Evolutionary conservation across 78 protist genomes (phyloP).

Genomic region (Bigelowiella natans): DNA sequence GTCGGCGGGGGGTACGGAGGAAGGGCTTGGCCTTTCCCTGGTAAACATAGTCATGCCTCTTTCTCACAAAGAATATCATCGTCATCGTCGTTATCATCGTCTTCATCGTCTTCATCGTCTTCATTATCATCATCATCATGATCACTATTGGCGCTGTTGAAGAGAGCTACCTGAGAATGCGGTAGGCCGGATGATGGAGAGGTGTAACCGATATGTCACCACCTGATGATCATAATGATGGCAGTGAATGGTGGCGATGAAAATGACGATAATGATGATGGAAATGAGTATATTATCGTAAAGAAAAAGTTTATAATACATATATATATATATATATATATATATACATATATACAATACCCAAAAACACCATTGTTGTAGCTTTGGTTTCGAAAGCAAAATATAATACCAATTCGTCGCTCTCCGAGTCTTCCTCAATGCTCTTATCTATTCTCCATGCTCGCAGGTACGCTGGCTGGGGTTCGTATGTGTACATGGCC

Average conservation of each 20-base stretch:
- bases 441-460: neutral
- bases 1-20: too few species aligned
- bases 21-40: too few species aligned
- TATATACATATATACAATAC: neutral
- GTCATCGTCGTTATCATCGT: too few species aligned
- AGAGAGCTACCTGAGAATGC: too few species aligned
- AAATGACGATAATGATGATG: neutral
- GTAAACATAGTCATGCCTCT: too few species aligned
- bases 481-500: neutral
- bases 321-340: neutral
- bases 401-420: neutral
- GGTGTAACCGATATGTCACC: neutral
- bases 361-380: neutral
- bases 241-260: neutral
- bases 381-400: neutral
- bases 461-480: neutral
- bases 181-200: too few species aligned
- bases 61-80: too few species aligned
- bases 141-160: too few species aligned
- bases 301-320: neutral
- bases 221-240: neutral
- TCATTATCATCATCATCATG: too few species aligned
- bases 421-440: neutral
- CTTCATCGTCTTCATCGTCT: too few species aligned
- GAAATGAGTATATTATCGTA: neutral